Conservation (phyloP, 345 rosid species). For the Kandelia obovata region DNA sequence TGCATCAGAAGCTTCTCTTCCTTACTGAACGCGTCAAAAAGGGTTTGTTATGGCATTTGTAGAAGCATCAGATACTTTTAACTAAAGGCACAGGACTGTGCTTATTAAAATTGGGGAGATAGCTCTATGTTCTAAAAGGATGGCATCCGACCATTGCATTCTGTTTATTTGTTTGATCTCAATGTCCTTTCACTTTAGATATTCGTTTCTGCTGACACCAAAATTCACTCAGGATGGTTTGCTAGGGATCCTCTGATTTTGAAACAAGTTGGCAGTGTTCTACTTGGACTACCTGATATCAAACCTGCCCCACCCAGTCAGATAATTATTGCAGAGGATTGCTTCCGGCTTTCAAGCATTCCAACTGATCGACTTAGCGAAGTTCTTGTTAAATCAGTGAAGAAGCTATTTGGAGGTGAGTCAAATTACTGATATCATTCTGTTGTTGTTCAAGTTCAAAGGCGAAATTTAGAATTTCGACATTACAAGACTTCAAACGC, state of each 20-base stretch:
- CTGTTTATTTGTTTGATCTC: background rate
- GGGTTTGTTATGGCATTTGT: too few species aligned
- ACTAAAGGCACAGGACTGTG: too few species aligned
- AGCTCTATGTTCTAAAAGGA: background rate
- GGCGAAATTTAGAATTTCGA: background rate
- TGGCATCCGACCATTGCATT: too few species aligned
- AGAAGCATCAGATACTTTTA: too few species aligned
- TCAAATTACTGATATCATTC: background rate
- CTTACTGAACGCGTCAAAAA: too few species aligned
- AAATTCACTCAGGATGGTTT: conserved; percentile 71
- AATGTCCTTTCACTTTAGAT: background rate
- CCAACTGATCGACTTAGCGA: conserved; percentile 45
- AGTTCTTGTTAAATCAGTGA: conserved; percentile 51
- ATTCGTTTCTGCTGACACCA: conserved; percentile 5
- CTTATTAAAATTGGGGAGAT: background rate
- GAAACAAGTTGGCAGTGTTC: conserved; percentile 58
- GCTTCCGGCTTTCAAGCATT: conserved; percentile 61
- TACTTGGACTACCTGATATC: conserved; percentile 44
- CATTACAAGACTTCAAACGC: background rate
- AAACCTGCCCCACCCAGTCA: conserved; percentile 38
- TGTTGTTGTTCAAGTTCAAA: background rate
- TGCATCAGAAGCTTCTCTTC: too few species aligned
- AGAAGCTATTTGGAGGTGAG: conserved; percentile 63
- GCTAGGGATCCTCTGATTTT: conserved; percentile 66
- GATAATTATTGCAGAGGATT: conserved; percentile 63